Base-by-base conservation (phyloP, 169 alveolate genomes). In the Theileria equi region DNA sequence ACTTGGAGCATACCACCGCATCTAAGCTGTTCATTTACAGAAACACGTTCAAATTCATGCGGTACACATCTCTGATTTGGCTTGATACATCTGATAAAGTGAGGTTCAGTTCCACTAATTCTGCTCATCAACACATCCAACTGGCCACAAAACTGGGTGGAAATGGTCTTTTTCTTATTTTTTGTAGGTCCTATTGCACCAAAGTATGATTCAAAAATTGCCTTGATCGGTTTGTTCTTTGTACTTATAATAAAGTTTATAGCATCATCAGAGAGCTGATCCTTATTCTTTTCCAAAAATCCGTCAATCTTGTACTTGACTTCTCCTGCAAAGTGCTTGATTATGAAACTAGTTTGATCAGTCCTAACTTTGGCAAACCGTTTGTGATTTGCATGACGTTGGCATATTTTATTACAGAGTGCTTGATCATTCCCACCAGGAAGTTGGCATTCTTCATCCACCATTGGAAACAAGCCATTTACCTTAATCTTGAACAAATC, bases 321-420 rank as follows among this genome's bases (percentile, higher is more conserved):
- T 26, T 93, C 92, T 23, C 99, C 98, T 2, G 99, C 99, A 69
- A 94, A 96, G 81, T 97, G 99, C 28, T 89, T 76, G n/a, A 97
- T 91, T 28, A 91, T 80, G 43, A 93, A 93, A 70, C 90, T 64
- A 62, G 62, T 61, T 58, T 86, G 94, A 31, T 90, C 88, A 17
- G 90, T 91, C 65, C 83, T 85, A 23, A 91, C 88, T 47, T 82
- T 80, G 29, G 59, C 89, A 60, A 93, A 92, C 25, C 94, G 72
- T n/a, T 61, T 61, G 48, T 84, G 67, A 3, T 41, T 36, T 13
- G 84, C 21, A 60, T 91, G 91, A 21, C 89, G 91, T 23, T 81
- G 82, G 1, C 65, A 68, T 21, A 93, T 53, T 53, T 92, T 93
- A 65, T 78, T 84, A 63, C 91, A 78, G 65, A 90, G 88, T 29